Conservation (phyloP, 257 asterid species). For the Gardenia jasminoides region DNA sequence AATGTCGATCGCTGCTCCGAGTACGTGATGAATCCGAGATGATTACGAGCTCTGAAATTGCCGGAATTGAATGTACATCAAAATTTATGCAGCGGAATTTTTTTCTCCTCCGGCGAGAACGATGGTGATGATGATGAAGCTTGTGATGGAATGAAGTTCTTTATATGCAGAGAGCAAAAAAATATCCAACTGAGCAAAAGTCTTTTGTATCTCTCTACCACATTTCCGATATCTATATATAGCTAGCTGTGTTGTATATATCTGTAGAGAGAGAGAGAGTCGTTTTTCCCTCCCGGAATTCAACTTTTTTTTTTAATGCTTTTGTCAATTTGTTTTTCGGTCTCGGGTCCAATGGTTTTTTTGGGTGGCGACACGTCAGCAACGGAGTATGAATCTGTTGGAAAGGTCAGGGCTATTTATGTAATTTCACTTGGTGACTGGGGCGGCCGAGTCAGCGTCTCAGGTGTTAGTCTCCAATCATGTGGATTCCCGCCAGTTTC, state of each 20-base stretch:
- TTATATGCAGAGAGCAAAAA: neutral
- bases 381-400: conserved; percentile 20
- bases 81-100: neutral
- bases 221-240: neutral
- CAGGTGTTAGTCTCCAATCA: conserved; percentile 13
- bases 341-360: neutral
- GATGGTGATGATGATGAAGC: neutral
- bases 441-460: neutral
- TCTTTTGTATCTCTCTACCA: conserved; percentile 4
- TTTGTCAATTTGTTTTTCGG: neutral
- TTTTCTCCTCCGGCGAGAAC: neutral
- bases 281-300: conserved; percentile 6
- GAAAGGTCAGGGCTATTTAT: conserved; percentile 4
- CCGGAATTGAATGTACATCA: neutral
- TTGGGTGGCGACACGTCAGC: conserved; percentile 24
- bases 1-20: neutral
- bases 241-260: no score
- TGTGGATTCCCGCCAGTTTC: conserved; percentile 27
- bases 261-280: no score
- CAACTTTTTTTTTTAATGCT: neutral
- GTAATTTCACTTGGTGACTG: neutral
- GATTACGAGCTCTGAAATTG: conserved; percentile 7
- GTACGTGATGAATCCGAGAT: neutral
- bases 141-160: neutral
- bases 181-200: neutral